These are phyloP conservation scores for Datura wrightii DNA, from an alignment of 257 asterid species.

Conservation along the genomic window DNA sequence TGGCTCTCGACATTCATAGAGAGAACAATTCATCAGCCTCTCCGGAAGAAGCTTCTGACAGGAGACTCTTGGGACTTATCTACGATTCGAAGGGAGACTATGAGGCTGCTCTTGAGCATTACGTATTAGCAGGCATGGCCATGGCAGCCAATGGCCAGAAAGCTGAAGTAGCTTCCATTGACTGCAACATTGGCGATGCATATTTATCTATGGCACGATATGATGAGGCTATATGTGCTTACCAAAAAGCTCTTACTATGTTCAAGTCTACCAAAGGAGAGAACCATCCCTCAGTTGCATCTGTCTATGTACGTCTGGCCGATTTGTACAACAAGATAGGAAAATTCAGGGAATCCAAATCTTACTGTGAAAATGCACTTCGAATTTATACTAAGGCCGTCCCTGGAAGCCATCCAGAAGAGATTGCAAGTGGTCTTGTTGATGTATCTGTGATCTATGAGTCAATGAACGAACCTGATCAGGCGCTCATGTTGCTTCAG, in stretches of 20 bases:
- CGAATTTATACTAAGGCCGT: constrained; percentile 63
- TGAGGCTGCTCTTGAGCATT: constrained; percentile 86
- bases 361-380: constrained; percentile 76
- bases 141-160: constrained; percentile 72
- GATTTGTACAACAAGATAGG: constrained; percentile 84
- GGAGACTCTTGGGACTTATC: constrained; percentile 86
- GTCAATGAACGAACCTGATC: constrained; percentile 50
- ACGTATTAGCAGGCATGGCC: constrained; percentile 86
- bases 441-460: constrained; percentile 55
- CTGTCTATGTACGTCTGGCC: constrained; percentile 77
- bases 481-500: constrained; percentile 48
- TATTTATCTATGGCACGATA: constrained; percentile 71
- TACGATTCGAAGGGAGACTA: constrained; percentile 81
- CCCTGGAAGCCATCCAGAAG: constrained; percentile 63
- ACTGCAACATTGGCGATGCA: constrained; percentile 84
- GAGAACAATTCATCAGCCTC: constrained; percentile 55
- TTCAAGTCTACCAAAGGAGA: constrained; percentile 76
- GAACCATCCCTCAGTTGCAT: constrained; percentile 75
- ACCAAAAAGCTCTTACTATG: constrained; percentile 69
- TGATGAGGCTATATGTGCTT: constrained; percentile 82
- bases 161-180: constrained; percentile 76
- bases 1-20: constrained; percentile 78
- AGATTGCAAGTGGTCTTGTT: constrained; percentile 75
- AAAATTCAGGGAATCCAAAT: constrained; percentile 69
- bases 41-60: constrained; percentile 83